Evolutionary conservation across 495 filamentous ascomycete genomes (phyloP), one percentile per base, ranked within the genome.

Genomic region (Hyaloscypha variabilis): DNA sequence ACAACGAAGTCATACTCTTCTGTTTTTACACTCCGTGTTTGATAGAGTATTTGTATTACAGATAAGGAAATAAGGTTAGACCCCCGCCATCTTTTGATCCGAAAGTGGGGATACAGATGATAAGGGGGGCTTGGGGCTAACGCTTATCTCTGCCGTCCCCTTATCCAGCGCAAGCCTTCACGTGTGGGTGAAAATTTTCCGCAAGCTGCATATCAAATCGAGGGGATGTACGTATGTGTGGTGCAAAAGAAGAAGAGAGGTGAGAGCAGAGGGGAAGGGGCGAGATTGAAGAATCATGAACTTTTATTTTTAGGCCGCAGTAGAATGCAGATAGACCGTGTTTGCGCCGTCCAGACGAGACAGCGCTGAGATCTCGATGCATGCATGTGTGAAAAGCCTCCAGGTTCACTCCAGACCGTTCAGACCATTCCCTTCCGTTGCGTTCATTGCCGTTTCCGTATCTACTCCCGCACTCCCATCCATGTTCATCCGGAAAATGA

Each of bases 391-490:
- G 39, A 14, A 46, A 17, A 46, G 39, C 2, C 31, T 34, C 31
- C 31, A 46, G 39, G 4, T 46, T 17, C 39, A 14, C 13, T 46
- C 39, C 39, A 46, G n/a, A 24, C 26, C 55, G 4, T 23, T 21
- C 29, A 49, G 14, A 8, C 55, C 24, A 58, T 58, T 29, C 14
- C 49, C 49, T n/a, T 51, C 23, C 49, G 8, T 34, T 30, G 0
- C 13, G 6, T n/a, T 58, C 26, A 29, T 26, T 58, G 8, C 54
- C 19, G 10, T 29, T 3, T 34, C 55, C 63, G 23, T 66, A 55
- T 66, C 58, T 67, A 62, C 65, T 67, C 62, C 65, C 51, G 34
- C 65, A 56, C 39, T 46, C 39, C 39, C 14, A 17, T 46, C 63
- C 57, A 50, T 58, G 21, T 30, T 53, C 34, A 62, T 42, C 49